Base-by-base conservation (phyloP, 768 basidiomycete species). In the Termitomyces heimii region DNA sequence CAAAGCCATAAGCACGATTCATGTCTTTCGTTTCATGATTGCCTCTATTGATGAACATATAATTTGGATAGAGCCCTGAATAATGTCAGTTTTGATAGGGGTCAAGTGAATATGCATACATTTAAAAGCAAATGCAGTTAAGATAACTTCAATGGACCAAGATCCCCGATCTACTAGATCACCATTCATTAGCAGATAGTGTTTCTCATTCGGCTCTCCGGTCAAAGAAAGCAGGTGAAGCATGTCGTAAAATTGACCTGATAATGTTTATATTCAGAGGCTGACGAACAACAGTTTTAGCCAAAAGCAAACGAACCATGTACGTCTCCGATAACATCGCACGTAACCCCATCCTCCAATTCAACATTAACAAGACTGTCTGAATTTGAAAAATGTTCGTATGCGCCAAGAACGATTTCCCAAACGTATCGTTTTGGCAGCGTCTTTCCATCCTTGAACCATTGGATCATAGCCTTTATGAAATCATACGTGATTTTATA, bases 121-220 rank as follows among this genome's bases (percentile, higher is more conserved):
- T 79, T 99, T 99, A 73, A 89, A 97, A 12, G 95, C 92, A 67
- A 99, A 92, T 5, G 95, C 88, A 16, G 90, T 86, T 60, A 98
- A 74, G 58, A 95, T 94, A 57, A 98, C 92, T 71, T 94, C 94
- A 56, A 92, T 86, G 12, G 89, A 92, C 92, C 92, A 94, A 28
- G 89, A 92, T n/a, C 95, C 95, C 60, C 96, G 85, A 70, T 99
- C 96, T 37, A 99, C 96, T 47, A 98, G 86, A 76, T 99, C 96
- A 10, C 94, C 92, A 68, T 93, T 94, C 87, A 94, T 94, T 51
- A 95, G 73, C 48, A 94, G 69, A 63, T 86, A 87, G 63, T 98
- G 96, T n/a, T 83, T 85, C 55, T 90, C 82, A 54, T 77, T 86
- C 13, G 97, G 97, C 55, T 85, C 80, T 16, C 91, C 93, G 0